Percentiles rank a stretch among this genome's conserved stretches.
These are phyloP conservation scores for Magnaporthiopsis rhizophila DNA, from an alignment of 2,329 filamentous ascomycete genomes.

Conservation along the genomic window DNA sequence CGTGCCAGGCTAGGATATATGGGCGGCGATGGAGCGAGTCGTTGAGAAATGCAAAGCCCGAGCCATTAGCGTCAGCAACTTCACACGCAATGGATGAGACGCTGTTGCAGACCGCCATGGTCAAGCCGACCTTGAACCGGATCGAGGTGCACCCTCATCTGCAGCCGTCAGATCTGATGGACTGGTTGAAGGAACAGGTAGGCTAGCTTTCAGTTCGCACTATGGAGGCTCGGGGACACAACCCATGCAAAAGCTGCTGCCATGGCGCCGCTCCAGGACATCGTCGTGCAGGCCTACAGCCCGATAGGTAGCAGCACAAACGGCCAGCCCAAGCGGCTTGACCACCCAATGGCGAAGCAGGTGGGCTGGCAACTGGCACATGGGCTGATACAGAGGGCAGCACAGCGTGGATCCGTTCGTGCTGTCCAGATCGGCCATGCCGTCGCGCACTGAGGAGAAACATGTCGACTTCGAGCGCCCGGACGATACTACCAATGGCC, in stretches of 20 bases:
- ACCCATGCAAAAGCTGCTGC: too few relatives aligned
- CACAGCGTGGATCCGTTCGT: slow-evolving; percentile 45
- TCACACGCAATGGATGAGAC: slow-evolving; percentile 33
- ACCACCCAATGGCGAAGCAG: slow-evolving; percentile 37
- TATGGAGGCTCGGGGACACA: too few relatives aligned
- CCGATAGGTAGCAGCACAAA: slow-evolving; percentile 50
- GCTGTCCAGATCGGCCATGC: slow-evolving; percentile 46
- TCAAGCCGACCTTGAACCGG: slow-evolving; percentile 57
- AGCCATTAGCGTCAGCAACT: slow-evolving; percentile 46
- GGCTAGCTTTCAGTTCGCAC: too few relatives aligned
- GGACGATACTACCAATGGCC: slow-evolving; percentile 22
- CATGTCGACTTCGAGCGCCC: slow-evolving; percentile 26
- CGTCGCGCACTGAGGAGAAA: slow-evolving; percentile 40
- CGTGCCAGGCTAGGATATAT: slow-evolving; percentile 26
- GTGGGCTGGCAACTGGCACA: slow-evolving; percentile 31
- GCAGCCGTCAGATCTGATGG: slow-evolving; percentile 49
- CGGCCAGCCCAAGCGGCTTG: slow-evolving; percentile 36
- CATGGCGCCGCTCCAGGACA: slow-evolving; percentile 24
- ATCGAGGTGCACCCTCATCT: slow-evolving; percentile 63
- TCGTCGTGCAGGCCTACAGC: slow-evolving; percentile 56
- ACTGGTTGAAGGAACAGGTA: slow-evolving; percentile 44
- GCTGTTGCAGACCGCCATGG: slow-evolving; percentile 40
- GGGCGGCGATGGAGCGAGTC: slow-evolving; percentile 30
- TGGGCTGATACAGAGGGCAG: slow-evolving; percentile 45
- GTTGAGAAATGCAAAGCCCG: slow-evolving; percentile 28